Base-by-base conservation (phyloP, 139 green algal genomes). In the Coccomyxa sp. region DNA sequence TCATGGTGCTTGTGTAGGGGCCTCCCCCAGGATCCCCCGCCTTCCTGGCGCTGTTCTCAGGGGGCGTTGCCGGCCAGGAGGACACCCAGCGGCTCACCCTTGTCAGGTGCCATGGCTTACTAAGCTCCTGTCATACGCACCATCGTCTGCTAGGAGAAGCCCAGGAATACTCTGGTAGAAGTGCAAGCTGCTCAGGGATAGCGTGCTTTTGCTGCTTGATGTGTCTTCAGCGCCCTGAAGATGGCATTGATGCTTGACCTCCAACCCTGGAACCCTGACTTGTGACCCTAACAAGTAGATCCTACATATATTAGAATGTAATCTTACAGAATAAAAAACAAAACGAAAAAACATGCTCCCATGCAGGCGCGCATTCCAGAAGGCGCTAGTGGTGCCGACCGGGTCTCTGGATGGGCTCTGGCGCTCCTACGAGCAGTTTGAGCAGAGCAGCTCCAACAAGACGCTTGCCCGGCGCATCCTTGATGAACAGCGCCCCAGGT, bases 341-440 rank as follows among this genome's bases (percentile, higher is more conserved):
- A n/a, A n/a, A n/a, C n/a, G n/a, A n/a, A n/a, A n/a, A n/a, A 71
- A 9, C 9, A 28, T 71, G n/a, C 3, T 45, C 0, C 67, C 13
- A 28, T 81, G 74, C 87, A 95, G 94, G 79, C 84, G 86, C 4
- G 87, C 87, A 17, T 98, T 91, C 83, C 94, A 99, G 85, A 87
- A 90, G 3, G 96, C 95, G 0, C 81, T 98, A 18, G 82, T 88
- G 18, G 92, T 97, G 67, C 95, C 96, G 4, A 93, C 87, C 14
- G 67, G 88, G 57, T 85, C 86, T 25, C 82, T 98, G 80, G 96
- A 98, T 57, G 80, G 83, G 23, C 85, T 98, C 77, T 99, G 96
- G 95, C 84, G 89, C 0, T 87, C 90, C 17, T 99, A 98, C 81
- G 95, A 98, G 89, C 82, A 81, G 0, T 97, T 97, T 86, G 96